Conservation (phyloP, 805 yeast species). For the Teunomyces barrocoloradensis region DNA sequence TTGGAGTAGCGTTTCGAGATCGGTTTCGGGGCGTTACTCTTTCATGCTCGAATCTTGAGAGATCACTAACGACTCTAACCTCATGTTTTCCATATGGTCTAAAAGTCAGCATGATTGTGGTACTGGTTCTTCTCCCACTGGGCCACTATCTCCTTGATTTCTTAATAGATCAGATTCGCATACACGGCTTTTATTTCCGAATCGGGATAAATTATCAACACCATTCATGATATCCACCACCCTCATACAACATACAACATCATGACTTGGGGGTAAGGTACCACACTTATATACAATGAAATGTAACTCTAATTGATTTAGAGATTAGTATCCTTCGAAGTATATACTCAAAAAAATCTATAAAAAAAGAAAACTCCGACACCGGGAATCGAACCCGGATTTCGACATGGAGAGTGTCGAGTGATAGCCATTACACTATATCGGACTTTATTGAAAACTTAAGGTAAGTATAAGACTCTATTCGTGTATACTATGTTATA, state of each 20-base stretch:
- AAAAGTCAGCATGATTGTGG: conserved; percentile 1
- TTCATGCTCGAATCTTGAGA: conserved; percentile 32
- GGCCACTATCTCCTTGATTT: not conserved
- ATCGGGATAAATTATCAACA: conserved; percentile 3
- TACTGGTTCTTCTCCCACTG: not conserved
- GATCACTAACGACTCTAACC: conserved; percentile 28
- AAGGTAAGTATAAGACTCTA: no score
- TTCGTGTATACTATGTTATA: no score
- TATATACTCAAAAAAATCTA: not conserved
- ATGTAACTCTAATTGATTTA: no score
- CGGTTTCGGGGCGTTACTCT: conserved; percentile 21
- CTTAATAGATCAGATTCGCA: not conserved
- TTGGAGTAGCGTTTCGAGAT: conserved; percentile 33
- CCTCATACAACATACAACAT: no score
- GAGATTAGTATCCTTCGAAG: no score
- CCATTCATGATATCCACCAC: not conserved
- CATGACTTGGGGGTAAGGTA: no score
- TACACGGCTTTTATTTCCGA: conserved; percentile 2
- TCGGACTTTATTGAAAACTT: not conserved
- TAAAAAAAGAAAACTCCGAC: conserved; percentile 1
- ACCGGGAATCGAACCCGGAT: conserved; percentile 7
- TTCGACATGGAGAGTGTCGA: conserved; percentile 5
- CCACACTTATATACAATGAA: no score
- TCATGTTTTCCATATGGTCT: conserved; percentile 11
- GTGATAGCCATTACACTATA: conserved; percentile 3